Base-by-base conservation (phyloP, 2,329 filamentous ascomycete genomes). In the Pseudocercospora vitis region DNA sequence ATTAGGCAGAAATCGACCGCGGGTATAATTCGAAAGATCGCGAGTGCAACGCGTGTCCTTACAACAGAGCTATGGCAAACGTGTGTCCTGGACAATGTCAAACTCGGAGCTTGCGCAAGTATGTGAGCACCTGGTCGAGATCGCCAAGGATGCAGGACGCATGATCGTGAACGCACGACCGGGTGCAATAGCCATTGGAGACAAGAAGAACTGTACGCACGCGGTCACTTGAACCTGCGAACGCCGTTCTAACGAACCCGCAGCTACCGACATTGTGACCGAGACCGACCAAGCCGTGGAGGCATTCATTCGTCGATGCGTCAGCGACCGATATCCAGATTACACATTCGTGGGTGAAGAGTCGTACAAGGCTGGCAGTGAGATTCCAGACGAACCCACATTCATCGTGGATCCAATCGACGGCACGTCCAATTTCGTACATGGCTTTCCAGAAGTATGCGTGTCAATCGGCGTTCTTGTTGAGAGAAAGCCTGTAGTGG, bases 121-220 rank as follows among this genome's bases (percentile, higher is more conserved):
- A 23, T 26, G 37, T 21, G 21, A 42, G 18, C 24, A 21, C 37
- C 37, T 42, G 18, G 37, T 42, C 3, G 37, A 42, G 9, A n/a
- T 26, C 0, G 37, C 12, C 18, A 42, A 42, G 24, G 14, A 19
- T 23, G 37, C 37, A 21, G 37, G 37, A 11, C 14, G 14, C 12
- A 24, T 42, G 9, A 19, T 42, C 14, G 14, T 42, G 1, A 26
- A 14, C 14, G 37, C 21, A 26, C 8, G 6, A 12, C 37, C 37
- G 24, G 7, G 7, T 8, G 31, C 31, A n/a, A 7, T 9, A 21
- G 6, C 3, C 37, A 21, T 21, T 19, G 24, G 18, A 8, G 37
- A 42, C 19, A 42, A 42, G 37, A 42, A 42, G 21, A 42, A 42
- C 14, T 42, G 37, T 26, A 42, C 3, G 37, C 14, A 8, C n/a